Evolutionary conservation across 1,284 basidiomycete species (phyloP).

Genomic region (Irpex sp.): DNA sequence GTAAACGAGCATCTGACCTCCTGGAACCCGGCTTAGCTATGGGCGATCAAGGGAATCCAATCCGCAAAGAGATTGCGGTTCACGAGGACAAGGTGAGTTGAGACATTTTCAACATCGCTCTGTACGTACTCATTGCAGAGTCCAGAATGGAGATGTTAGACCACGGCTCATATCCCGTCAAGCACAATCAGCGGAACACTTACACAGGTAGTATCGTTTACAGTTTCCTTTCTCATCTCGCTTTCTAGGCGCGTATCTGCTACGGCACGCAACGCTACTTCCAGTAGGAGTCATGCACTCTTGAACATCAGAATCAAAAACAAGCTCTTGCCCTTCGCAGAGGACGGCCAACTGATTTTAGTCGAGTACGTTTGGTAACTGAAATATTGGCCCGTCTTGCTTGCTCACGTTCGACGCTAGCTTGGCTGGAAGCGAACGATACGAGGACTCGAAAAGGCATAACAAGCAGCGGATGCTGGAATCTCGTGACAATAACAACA

Average conservation of each 20-base stretch:
- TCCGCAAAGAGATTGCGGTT: slow-evolving; percentile 25
- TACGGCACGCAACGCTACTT: slow-evolving; percentile 28
- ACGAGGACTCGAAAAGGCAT: slow-evolving; percentile 33
- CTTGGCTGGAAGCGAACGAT: slow-evolving; percentile 32
- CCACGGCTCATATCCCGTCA: slow-evolving; percentile 16
- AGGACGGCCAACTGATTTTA: slow-evolving; percentile 32
- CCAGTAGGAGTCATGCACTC: slow-evolving; percentile 31
- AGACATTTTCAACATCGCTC: neutral
- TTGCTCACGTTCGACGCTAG: slow-evolving; percentile 12
- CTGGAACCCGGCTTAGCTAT: slow-evolving; percentile 13
- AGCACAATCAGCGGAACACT: slow-evolving; percentile 24
- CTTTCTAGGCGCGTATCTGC: slow-evolving; percentile 24
- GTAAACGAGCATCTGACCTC: slow-evolving; percentile 25
- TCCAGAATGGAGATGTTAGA: slow-evolving; percentile 26
- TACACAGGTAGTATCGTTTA: slow-evolving; percentile 14
- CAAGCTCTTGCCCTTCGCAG: slow-evolving; percentile 28
- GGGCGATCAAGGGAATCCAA: slow-evolving; percentile 23
- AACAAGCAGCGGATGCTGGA: slow-evolving; percentile 32
- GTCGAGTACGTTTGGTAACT: slow-evolving; percentile 25
- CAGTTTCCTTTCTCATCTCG: neutral
- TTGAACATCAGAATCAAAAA: slow-evolving; percentile 31
- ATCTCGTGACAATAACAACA: slow-evolving; percentile 33
- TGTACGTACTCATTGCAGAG: neutral
- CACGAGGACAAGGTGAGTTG: slow-evolving; percentile 28
- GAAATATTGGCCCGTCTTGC: no score